Conservation (phyloP, 73 alveolate genomes). For the Paramecium sexaurelia region DNA sequence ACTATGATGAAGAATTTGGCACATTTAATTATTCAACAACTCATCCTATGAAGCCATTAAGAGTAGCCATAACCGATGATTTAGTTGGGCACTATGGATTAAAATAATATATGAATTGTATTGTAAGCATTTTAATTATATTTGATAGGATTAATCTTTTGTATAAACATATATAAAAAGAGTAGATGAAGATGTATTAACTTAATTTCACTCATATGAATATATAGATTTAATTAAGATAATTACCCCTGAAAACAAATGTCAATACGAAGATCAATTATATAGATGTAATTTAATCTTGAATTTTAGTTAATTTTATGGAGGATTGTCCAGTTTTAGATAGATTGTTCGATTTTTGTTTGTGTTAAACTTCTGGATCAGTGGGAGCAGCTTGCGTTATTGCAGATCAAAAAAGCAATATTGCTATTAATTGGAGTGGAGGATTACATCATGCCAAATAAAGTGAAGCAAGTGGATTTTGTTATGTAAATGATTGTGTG, state of each 20-base stretch:
- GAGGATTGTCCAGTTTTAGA: slow-evolving; percentile 96
- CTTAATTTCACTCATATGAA: slow-evolving; percentile 65
- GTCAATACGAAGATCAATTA: slow-evolving; percentile 62
- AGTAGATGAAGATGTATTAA: slow-evolving; percentile 66
- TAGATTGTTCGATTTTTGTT: slow-evolving; percentile 92
- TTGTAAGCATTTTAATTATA: slow-evolving; percentile 32
- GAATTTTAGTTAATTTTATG: slow-evolving; percentile 59
- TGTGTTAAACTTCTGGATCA: slow-evolving; percentile 88
- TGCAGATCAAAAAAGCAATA: slow-evolving; percentile 80
- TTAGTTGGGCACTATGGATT: slow-evolving; percentile 47
- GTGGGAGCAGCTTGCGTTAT: slow-evolving; percentile 78
- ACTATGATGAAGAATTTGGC: slow-evolving; percentile 93
- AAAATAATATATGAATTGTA: slow-evolving; percentile 45
- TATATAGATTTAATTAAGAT: slow-evolving; percentile 60
- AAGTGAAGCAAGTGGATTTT: slow-evolving; percentile 98
- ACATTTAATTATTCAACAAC: slow-evolving; percentile 89
- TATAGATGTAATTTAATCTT: slow-evolving; percentile 48
- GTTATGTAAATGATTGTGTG: slow-evolving; percentile 98
- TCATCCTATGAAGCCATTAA: slow-evolving; percentile 98
- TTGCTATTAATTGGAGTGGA: slow-evolving; percentile 98
- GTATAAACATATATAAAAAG: slow-evolving; percentile 70
- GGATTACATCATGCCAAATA: slow-evolving; percentile 99
- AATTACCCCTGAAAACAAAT: slow-evolving; percentile 63
- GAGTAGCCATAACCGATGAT: slow-evolving; percentile 60
- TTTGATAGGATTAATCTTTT: slow-evolving; percentile 26